Base-by-base conservation (phyloP, 371 early-diverging fungal genomes). In the Gilbertella persicaria region DNA sequence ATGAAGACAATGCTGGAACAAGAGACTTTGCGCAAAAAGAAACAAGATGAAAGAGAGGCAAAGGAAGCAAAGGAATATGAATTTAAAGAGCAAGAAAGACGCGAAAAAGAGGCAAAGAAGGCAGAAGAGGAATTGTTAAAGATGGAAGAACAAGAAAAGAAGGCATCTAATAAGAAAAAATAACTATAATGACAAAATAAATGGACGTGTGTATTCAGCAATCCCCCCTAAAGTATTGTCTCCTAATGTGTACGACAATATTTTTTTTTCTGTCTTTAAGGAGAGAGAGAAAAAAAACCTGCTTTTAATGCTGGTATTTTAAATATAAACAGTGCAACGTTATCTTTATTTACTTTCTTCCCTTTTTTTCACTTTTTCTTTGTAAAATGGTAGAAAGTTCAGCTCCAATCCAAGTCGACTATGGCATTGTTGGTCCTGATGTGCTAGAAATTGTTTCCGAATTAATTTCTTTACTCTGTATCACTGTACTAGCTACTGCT, bases 1-100 rank as follows among this genome's bases (percentile, higher is more conserved):
- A 73, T 80, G 66, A 68, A 73, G 61, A 51, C 44, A 14, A 73
- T 73, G 62, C 57, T 73, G 38, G 70, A 68, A 45, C 51, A 62
- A 14, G 75, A 82, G 44, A 41, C 54, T 9, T 29, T 39, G 9
- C 75, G 78, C 24, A 69, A 75, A 45, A 61, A 73, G 38, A 47
- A 50, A 7, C 54, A 70, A 14, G 73, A 70, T 10, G 64, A 76
- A 50, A 66, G 64, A 46, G 76, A 65, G 5, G 58, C 62, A 21
- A 66, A 66, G 48, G 67, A 67, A 30, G 53, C 52, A 44, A 59
- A 68, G 24, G 62, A 62, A 21, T 64, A 70, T 19, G 58, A 66
- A 67, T 29, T 36, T 35, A 45, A 58, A 59, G 50, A 42, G 24
- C 44, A 60, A 53, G 59, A 76, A 54, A 59, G 49, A 36, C 71